phyloP scores from a whole-genome alignment of 2,329 filamentous ascomycete genomes.

The Colletotrichum sp. region DNA sequence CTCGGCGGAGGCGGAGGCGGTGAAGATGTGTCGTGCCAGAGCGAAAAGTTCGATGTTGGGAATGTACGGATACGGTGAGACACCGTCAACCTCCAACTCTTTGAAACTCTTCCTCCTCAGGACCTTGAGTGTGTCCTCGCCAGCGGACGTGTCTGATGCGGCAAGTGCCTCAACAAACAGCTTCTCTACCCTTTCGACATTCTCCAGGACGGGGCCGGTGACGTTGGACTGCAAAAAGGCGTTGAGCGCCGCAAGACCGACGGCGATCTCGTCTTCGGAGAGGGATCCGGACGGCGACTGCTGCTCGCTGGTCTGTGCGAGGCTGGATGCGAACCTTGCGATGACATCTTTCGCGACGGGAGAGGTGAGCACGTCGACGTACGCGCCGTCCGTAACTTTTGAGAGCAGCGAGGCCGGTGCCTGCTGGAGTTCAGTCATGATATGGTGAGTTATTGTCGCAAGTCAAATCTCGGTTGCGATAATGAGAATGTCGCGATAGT shows the following conservation, averaged over 20 bases:
- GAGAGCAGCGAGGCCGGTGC: background rate
- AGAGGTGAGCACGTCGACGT: slow-evolving; percentile 14
- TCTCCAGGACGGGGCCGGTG: slow-evolving; percentile 79
- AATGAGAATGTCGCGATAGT: background rate
- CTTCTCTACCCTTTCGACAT: slow-evolving; percentile 30
- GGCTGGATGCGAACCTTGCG: background rate
- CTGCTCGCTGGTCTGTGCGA: background rate
- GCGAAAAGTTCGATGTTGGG: slow-evolving; percentile 85
- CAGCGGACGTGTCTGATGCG: slow-evolving; percentile 16
- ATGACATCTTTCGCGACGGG: background rate
- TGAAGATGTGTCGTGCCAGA: slow-evolving; percentile 65
- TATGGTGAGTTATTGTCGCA: background rate
- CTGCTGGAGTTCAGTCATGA: background rate
- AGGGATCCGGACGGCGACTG: background rate
- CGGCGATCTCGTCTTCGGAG: slow-evolving; percentile 40
- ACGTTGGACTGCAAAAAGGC: slow-evolving; percentile 87
- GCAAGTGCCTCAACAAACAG: slow-evolving; percentile 42
- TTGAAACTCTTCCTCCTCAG: slow-evolving; percentile 49
- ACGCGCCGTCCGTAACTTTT: background rate
- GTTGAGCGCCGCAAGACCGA: slow-evolving; percentile 74
- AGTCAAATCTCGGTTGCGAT: background rate
- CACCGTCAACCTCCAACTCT: slow-evolving; percentile 80
- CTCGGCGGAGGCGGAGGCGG: slow-evolving; percentile 25
- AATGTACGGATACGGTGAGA: slow-evolving; percentile 83
- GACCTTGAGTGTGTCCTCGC: background rate